phyloP scores from a whole-genome alignment of 192 early-diverging fungal genomes.

The Coemansia javaensis region DNA sequence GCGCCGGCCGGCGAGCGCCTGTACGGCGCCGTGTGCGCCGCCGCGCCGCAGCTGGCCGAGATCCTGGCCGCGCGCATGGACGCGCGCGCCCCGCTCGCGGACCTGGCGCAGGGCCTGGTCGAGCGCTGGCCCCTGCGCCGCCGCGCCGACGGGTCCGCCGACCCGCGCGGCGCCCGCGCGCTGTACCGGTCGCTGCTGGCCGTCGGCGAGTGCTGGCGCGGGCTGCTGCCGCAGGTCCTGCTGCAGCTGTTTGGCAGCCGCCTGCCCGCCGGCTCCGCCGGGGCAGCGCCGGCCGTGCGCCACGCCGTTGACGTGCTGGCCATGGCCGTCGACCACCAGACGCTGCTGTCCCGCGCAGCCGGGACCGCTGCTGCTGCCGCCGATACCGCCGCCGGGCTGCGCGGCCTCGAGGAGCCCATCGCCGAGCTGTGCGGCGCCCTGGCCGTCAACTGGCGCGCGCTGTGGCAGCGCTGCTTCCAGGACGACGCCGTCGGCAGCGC shows the following conservation, averaged over 20 bases:
- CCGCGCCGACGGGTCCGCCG: neutral
- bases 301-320: conserved; percentile 22
- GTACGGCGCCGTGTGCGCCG: conserved; percentile 13
- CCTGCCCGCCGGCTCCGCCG: neutral
- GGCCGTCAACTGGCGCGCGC: conserved; percentile 17
- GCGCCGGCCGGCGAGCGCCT: neutral
- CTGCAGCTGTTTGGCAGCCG: neutral
- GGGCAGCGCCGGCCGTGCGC: neutral
- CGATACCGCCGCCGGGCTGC: neutral
- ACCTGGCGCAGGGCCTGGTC: conserved; percentile 9
- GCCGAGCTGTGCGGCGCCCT: conserved; percentile 17
- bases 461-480: conserved; percentile 30
- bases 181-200: conserved; percentile 28
- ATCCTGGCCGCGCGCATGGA: conserved; percentile 21
- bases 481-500: conserved; percentile 4
- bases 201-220: conserved; percentile 23
- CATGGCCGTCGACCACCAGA: conserved; percentile 5
- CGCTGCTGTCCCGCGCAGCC: neutral
- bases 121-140: conserved; percentile 23
- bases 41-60: conserved; percentile 31
- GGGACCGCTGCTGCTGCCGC: too few relatives aligned
- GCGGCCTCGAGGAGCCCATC: conserved; percentile 7
- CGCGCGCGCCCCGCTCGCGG: conserved; percentile 1
- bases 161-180: conserved; percentile 3
- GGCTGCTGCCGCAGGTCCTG: conserved; percentile 10